Base-by-base conservation (phyloP, 2,329 filamentous ascomycete species). In the Chaetomiaceae sp. region DNA sequence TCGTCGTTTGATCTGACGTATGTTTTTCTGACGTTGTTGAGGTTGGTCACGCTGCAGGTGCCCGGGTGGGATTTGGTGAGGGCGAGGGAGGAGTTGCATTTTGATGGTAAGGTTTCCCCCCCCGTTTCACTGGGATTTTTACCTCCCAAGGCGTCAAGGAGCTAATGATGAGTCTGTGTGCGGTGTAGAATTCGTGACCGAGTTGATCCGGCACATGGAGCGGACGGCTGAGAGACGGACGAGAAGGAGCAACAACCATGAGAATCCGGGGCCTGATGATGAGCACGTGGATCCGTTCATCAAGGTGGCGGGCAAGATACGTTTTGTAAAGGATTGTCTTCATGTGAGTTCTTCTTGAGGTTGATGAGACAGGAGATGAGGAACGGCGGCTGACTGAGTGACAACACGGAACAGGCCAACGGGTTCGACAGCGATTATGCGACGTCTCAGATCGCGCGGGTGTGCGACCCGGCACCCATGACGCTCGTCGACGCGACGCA, bases 1-100 rank as follows among this genome's bases (percentile, higher is more conserved):
- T 67, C 68, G 13, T 68, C 71, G 8, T 76, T 73, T 19, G 75
- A 78, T 58, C 68, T 74, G 40, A 67, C 73, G 44, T 77, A 72
- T 55, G 66, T 69, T 25, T 68, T 77, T 56, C 67, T 78, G 55
- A 71, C 68, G 0, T 68, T 65, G 34, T 67, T 78, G 16, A 73
- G 73, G 60, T 66, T 79, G n/a, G 65, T 73, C 51, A 71, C 69
- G 10, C 62, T 77, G 12, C 66, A 68, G 34, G 54, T 70, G 1
- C 72, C 74, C 0, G 74, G 74, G 0, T 78, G 75, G 75, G 69
- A 77, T 44, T 60, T 70, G 3, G 58, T 58, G 2, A 58, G 63
- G 1, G 67, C 71, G 19, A 63, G 67, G 5, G 54, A 60, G 19
- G 68, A 73, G 53, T 62, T 76, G 12, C 59, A 55, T 19, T 60